These are phyloP conservation scores for Cairneyella variabilis DNA, from an alignment of 495 filamentous ascomycete genomes.

Conservation along the genomic window DNA sequence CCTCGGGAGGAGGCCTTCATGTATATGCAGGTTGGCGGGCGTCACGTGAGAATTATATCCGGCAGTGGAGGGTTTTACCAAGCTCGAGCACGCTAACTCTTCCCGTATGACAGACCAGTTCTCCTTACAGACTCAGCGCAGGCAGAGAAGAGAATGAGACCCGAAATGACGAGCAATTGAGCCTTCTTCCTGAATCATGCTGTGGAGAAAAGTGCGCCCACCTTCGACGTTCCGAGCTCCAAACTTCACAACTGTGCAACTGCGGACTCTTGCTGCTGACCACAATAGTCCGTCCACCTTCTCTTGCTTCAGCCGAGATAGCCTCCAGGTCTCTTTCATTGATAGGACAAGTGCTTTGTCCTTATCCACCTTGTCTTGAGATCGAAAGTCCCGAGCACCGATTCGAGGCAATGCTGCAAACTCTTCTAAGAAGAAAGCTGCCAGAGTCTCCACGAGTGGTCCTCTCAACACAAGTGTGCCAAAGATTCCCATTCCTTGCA, in stretches of 20 bases:
- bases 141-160: slow-evolving; percentile 48
- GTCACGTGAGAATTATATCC: too few relatives aligned
- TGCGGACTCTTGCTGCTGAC: slow-evolving; percentile 80
- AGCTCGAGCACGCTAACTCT: too few relatives aligned
- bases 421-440: slow-evolving; percentile 66
- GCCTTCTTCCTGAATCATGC: slow-evolving; percentile 47
- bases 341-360: slow-evolving; percentile 34
- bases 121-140: too few relatives aligned
- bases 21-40: too few relatives aligned
- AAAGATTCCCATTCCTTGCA: slow-evolving; percentile 64
- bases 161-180: slow-evolving; percentile 45
- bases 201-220: slow-evolving; percentile 46
- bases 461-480: slow-evolving; percentile 84
- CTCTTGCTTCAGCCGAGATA: slow-evolving; percentile 45
- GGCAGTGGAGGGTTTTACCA: too few relatives aligned
- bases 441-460: slow-evolving; percentile 59
- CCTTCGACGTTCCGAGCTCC: slow-evolving; percentile 48
- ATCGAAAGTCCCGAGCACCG: slow-evolving; percentile 75
- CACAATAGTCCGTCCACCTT: slow-evolving; percentile 63
- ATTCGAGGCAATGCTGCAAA: slow-evolving; percentile 76
- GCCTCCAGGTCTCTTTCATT: slow-evolving; percentile 39
- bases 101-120: too few relatives aligned
- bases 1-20: too few relatives aligned
- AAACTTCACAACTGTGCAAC: slow-evolving; percentile 88
- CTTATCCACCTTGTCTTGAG: slow-evolving; percentile 34